Evolutionary conservation across 2,329 filamentous ascomycete genomes (phyloP).

Genomic region (Penicillium palitans): DNA sequence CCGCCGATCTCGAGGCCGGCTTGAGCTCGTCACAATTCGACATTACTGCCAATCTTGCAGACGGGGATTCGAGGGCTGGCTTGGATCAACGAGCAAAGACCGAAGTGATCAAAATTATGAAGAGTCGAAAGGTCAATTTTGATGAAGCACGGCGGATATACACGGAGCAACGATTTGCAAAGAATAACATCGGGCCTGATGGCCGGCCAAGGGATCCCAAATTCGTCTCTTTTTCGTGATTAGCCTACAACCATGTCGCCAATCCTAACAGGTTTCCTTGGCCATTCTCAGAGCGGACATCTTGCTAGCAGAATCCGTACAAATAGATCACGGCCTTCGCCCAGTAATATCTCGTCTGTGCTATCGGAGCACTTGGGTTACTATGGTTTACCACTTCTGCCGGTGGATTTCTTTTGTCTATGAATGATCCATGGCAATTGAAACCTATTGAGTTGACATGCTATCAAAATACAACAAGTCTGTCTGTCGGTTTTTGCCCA

Average conservation of each 20-base stretch:
- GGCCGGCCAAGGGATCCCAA: slow-evolving; percentile 88
- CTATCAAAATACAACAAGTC: background rate
- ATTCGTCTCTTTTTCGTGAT: slow-evolving; percentile 85
- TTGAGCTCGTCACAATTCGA: slow-evolving; percentile 82
- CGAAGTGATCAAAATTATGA: slow-evolving; percentile 89
- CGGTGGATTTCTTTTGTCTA: background rate
- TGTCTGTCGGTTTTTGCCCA: background rate
- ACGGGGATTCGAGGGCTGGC: slow-evolving; percentile 74
- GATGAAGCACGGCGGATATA: slow-evolving; percentile 87
- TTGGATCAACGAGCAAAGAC: slow-evolving; percentile 77
- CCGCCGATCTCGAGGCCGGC: slow-evolving; percentile 82
- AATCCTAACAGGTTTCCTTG: background rate
- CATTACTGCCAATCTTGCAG: slow-evolving; percentile 74
- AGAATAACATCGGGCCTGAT: slow-evolving; percentile 84
- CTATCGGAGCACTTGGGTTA: background rate
- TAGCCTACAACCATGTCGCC: background rate
- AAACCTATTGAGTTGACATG: background rate
- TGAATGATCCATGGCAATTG: background rate
- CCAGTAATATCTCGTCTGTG: background rate
- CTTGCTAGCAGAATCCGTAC: background rate
- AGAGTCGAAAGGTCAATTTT: slow-evolving; percentile 75
- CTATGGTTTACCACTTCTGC: background rate
- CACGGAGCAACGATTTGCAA: slow-evolving; percentile 81
- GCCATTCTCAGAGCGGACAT: background rate
- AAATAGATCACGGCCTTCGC: background rate